Evolutionary conservation across 768 basidiomycete species (phyloP).

Genomic region (Crucibulum laeve): DNA sequence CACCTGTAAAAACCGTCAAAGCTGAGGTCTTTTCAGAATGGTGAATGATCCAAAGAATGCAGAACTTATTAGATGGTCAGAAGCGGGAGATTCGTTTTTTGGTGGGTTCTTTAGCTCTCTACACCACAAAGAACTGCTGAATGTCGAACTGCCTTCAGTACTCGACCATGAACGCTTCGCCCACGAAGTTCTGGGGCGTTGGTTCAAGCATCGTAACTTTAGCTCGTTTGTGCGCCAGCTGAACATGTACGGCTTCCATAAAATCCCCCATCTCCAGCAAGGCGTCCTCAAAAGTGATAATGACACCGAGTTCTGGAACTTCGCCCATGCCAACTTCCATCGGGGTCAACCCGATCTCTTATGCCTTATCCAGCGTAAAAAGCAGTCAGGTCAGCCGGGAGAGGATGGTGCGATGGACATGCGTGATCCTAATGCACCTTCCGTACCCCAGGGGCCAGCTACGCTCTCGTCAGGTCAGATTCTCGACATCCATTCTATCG

Average conservation of each 20-base stretch:
- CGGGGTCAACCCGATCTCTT: conserved; percentile 87
- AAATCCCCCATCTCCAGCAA: conserved; percentile 93
- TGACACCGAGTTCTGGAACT: conserved; percentile 86
- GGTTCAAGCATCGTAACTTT: conserved; percentile 98
- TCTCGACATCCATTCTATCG: conserved; percentile 73
- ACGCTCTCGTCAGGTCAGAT: conserved; percentile 43
- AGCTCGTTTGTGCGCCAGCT: conserved; percentile 88
- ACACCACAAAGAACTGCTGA: neutral
- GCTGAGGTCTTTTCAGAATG: conserved; percentile 55
- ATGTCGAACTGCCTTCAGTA: conserved; percentile 42
- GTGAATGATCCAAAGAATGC: conserved; percentile 82
- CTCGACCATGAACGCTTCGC: conserved; percentile 90
- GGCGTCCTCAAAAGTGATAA: conserved; percentile 83
- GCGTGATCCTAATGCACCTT: conserved; percentile 14
- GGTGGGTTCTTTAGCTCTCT: conserved; percentile 37
- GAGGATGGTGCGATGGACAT: conserved; percentile 33
- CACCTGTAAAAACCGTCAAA: neutral
- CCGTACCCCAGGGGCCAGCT: conserved; percentile 10
- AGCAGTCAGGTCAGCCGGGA: conserved; percentile 41
- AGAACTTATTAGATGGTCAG: conserved; percentile 88
- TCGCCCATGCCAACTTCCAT: conserved; percentile 85
- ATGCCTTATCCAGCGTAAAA: conserved; percentile 86
- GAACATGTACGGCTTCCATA: conserved; percentile 96
- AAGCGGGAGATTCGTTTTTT: conserved; percentile 88
- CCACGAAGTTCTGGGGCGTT: conserved; percentile 82